Base-by-base conservation (phyloP, 1,284 basidiomycete species). In the Malassezia psittaci region DNA sequence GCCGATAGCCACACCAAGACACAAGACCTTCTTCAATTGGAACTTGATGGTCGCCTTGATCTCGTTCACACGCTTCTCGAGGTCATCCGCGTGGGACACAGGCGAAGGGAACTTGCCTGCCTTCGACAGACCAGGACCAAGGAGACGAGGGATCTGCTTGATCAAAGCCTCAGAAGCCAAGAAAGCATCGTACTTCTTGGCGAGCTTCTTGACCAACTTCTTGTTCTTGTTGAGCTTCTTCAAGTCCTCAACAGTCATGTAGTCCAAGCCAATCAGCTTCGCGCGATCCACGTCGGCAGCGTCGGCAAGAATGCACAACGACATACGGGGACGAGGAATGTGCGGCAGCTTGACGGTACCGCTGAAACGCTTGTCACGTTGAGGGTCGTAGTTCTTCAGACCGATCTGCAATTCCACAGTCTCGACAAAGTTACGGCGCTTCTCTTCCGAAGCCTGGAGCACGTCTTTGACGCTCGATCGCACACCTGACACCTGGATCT, bases 161-260 rank as follows among this genome's bases (percentile, higher is more conserved):
- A 99, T 96, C 69, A 99, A 83, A 62, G 89, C 81, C 78, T 99
- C 94, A 63, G 94, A 98, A 48, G 94, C 85, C 65, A 99, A 81
- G 85, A 99, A 99, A 65, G 93, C 90, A 75, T 99, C 93, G 81
- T 96, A 93, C 79, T 96, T 96, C 83, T 96, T 96, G 66, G 93
- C 93, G 70, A 98, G 88, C 82, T 77, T 98, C 84, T 99, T 99
- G 76, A 99, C 93, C 65, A 99, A 88, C 82, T 99, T 99, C 83
- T 98, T 98, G 85, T 98, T 98, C 82, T 94, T 94, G 86, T 94
- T 96, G 69, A 96, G 83, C 80, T 98, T 98, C 81, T 98, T 99
- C 80, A 98, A 83, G 79, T 98, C 93, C 75, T 98, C 93, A 72
- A 96, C 94, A 67, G 90, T 93, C 91, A 96, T 96, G 69, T 69